Evolutionary conservation across 2,329 filamentous ascomycete species (phyloP).

Genomic region (Fusarium algeriense): DNA sequence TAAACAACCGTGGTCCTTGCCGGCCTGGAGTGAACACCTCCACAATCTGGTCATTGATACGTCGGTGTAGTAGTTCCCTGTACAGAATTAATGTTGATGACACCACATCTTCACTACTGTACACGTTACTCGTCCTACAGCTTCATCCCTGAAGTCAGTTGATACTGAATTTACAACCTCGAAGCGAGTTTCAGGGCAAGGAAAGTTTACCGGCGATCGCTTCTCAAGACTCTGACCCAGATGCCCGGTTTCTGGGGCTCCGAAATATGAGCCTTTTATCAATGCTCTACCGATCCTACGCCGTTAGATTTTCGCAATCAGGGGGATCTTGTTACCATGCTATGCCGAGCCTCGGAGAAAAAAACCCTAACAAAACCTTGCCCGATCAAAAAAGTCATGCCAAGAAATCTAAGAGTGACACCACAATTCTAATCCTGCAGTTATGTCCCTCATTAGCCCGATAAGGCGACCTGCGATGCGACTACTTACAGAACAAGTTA

Average conservation of each 20-base stretch:
- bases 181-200: conserved; percentile 42
- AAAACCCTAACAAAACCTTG: neutral
- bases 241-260: conserved; percentile 36
- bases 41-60: conserved; percentile 34
- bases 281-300: conserved; percentile 30
- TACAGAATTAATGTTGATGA: conserved; percentile 26
- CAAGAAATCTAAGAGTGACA: conserved; percentile 15
- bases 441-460: conserved; percentile 19
- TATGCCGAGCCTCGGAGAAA: conserved; percentile 24
- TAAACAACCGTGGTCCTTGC: conserved; percentile 29
- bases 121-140: conserved; percentile 12
- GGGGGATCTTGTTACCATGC: conserved; percentile 12
- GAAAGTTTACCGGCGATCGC: conserved; percentile 37
- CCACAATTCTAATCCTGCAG: conserved; percentile 13
- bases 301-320: conserved; percentile 23
- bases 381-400: conserved; percentile 15
- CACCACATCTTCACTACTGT: conserved; percentile 29
- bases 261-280: conserved; percentile 10
- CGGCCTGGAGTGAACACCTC: conserved; percentile 33
- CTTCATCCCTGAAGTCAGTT: conserved; percentile 20
- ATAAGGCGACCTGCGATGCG: conserved; percentile 14
- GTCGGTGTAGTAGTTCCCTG: conserved; percentile 12
- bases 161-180: conserved; percentile 34
- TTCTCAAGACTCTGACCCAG: conserved; percentile 30
- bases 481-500: neutral